These are phyloP conservation scores for Fusarium sp. DNA, from an alignment of 2,329 filamentous ascomycete genomes.

Conservation along the genomic window DNA sequence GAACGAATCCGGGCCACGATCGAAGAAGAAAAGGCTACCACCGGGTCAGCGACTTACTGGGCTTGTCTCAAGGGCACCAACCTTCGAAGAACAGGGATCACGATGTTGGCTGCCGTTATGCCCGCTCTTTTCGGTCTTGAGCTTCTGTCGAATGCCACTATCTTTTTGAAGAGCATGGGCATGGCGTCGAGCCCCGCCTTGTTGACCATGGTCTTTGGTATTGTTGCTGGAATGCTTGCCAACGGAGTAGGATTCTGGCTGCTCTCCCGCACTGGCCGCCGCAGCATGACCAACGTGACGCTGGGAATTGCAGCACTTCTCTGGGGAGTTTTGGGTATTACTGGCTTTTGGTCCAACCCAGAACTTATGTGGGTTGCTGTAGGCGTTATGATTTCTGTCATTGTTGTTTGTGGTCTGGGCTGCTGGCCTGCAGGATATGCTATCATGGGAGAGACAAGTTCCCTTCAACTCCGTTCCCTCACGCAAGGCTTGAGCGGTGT, in stretches of 20 bases:
- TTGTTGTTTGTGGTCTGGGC: conserved; percentile 58
- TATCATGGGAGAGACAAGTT: conserved; percentile 53
- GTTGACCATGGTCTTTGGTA: conserved; percentile 62
- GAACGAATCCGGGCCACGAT: conserved; percentile 53
- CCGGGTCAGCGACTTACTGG: conserved; percentile 54
- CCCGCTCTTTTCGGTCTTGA: conserved; percentile 61
- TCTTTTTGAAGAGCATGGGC: conserved; percentile 55
- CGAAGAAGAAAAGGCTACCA: conserved; percentile 55
- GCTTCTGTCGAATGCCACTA: conserved; percentile 59
- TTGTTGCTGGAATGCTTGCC: conserved; percentile 61
- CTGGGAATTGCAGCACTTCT: conserved; percentile 53
- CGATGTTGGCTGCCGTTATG: conserved; percentile 57
- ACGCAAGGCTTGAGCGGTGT: conserved; percentile 59
- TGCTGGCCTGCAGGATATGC: conserved; percentile 60
- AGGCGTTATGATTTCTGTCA: conserved; percentile 57
- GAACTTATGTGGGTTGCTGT: conserved; percentile 23
- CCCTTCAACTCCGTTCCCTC: conserved; percentile 40
- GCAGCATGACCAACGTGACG: conserved; percentile 56
- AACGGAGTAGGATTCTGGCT: conserved; percentile 63
- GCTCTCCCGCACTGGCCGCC: conserved; percentile 58
- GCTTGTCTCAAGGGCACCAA: conserved; percentile 61
- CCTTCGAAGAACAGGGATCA: conserved; percentile 56
- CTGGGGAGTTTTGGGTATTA: conserved; percentile 60
- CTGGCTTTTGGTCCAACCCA: conserved; percentile 31
- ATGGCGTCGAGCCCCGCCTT: conserved; percentile 53